Percentiles rank a stretch among this genome's conserved stretches.
Evolutionary conservation across 2,329 filamentous ascomycete genomes (phyloP).

Genomic region (Fusarium tjaetaba): DNA sequence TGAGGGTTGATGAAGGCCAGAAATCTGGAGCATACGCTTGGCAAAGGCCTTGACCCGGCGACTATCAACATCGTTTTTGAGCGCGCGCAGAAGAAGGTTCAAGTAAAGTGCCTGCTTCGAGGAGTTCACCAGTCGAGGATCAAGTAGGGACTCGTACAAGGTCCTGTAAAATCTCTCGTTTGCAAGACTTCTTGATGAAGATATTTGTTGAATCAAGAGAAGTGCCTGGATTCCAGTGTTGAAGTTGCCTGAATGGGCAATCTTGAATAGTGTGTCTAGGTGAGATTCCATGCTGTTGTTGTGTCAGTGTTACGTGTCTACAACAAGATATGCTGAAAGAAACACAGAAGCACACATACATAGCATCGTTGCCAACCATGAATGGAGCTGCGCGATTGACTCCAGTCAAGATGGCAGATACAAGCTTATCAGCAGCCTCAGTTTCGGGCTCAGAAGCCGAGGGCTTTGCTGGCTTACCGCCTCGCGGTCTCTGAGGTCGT

Average conservation of each 20-base stretch:
- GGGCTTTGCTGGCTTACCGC: slow-evolving; percentile 31
- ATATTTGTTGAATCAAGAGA: slow-evolving; percentile 93
- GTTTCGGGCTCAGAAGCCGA: slow-evolving; percentile 69
- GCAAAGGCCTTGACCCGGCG: slow-evolving; percentile 95
- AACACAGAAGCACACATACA: slow-evolving; percentile 53
- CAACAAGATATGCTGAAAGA: background rate
- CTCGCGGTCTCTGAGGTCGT: slow-evolving; percentile 41
- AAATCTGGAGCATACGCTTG: slow-evolving; percentile 88
- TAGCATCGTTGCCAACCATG: slow-evolving; percentile 79
- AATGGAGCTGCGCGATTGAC: slow-evolving; percentile 98
- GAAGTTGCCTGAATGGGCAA: slow-evolving; percentile 98
- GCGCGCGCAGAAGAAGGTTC: slow-evolving; percentile 86
- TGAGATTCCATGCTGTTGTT: slow-evolving; percentile 78
- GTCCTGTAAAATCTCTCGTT: slow-evolving; percentile 95
- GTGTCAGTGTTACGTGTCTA: slow-evolving; percentile 19
- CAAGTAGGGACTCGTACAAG: slow-evolving; percentile 92
- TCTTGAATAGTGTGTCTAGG: slow-evolving; percentile 91
- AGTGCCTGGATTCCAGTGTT: slow-evolving; percentile 97
- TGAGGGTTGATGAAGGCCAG: slow-evolving; percentile 88
- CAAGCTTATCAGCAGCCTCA: slow-evolving; percentile 80
- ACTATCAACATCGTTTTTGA: slow-evolving; percentile 90
- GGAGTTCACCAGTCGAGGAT: slow-evolving; percentile 86
- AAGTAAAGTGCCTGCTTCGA: slow-evolving; percentile 97
- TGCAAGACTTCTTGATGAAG: slow-evolving; percentile 79
- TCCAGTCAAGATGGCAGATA: slow-evolving; percentile 89